Percentiles rank a stretch among this genome's conserved stretches.
Conservation (phyloP, 148 eudicot genomes). For the Chenopodium formosanum region DNA sequence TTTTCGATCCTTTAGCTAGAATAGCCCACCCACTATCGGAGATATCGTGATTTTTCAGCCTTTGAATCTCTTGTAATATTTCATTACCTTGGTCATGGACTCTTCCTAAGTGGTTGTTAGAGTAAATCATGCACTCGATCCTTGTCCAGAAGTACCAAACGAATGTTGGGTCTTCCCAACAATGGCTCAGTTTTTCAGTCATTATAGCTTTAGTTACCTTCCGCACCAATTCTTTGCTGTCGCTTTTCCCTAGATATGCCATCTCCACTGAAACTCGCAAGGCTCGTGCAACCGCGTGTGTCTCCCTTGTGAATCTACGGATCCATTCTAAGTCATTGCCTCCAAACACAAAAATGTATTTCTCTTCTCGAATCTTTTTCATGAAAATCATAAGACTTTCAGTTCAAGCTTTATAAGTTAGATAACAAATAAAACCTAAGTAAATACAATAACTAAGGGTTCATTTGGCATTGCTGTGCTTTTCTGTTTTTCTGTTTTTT, state of each 20-base stretch:
- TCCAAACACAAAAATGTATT: constrained; percentile 49
- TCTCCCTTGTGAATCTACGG: constrained; percentile 32
- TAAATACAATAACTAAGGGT: too few relatives aligned
- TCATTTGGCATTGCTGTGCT: too few relatives aligned
- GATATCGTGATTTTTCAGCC: constrained; percentile 46
- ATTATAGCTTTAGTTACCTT: neutral
- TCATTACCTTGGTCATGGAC: constrained; percentile 31
- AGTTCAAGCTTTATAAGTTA: too few relatives aligned
- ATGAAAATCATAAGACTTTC: too few relatives aligned
- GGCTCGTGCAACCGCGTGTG: constrained; percentile 26
- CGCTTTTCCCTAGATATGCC: constrained; percentile 47
- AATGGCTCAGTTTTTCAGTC: constrained; percentile 24
- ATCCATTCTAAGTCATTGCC: constrained; percentile 45
- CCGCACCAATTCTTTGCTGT: constrained; percentile 5
- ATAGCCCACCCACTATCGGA: constrained; percentile 45
- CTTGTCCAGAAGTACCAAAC: constrained; percentile 48
- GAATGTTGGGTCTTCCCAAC: constrained; percentile 23
- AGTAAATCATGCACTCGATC: constrained; percentile 43
- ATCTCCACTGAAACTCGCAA: constrained; percentile 42
- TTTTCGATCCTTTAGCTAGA: constrained; percentile 40
- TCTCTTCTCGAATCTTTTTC: constrained; percentile 44
- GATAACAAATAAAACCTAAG: too few relatives aligned
- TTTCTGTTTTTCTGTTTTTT: too few relatives aligned
- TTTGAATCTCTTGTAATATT: constrained; percentile 43
- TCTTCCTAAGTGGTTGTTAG: too few relatives aligned